Conservation (phyloP, 176 grass and related monocot species). For the Elymus sibiricus region DNA sequence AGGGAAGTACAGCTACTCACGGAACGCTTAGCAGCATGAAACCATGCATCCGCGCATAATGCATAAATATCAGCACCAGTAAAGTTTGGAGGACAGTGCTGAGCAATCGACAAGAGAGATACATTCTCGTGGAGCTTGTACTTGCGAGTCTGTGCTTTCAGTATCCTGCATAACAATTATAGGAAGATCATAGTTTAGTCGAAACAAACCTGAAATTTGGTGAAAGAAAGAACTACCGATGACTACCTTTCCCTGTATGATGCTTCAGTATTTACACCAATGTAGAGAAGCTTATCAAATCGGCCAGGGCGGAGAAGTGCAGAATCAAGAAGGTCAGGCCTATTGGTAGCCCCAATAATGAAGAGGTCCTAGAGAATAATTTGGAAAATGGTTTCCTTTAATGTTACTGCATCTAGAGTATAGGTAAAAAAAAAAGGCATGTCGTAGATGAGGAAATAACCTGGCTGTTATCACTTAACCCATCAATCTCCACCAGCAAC, state of each 20-base stretch:
- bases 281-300: conserved; percentile 95
- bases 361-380: conserved; percentile 67
- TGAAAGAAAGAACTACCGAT: neutral
- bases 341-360: conserved; percentile 97
- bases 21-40: conserved; percentile 82
- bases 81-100: conserved; percentile 89
- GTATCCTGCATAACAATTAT: conserved; percentile 56
- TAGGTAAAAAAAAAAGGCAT: neutral
- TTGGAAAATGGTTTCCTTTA: conserved; percentile 1
- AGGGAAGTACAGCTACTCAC: conserved; percentile 36
- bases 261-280: conserved; percentile 85
- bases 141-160: conserved; percentile 90
- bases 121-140: conserved; percentile 86
- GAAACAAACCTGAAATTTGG: neutral
- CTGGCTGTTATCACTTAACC: conserved; percentile 90
- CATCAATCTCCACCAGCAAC: conserved; percentile 98
- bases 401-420: conserved; percentile 20
- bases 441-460: conserved; percentile 31
- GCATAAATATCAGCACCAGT: conserved; percentile 97
- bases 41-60: conserved; percentile 92
- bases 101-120: conserved; percentile 75
- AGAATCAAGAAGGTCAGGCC: conserved; percentile 93
- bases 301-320: conserved; percentile 88
- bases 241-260: conserved; percentile 77
- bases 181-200: neutral